These are phyloP conservation scores for Phytophthora hibernalis DNA, from an alignment of 352 stramenopile genomes.

Conservation along the genomic window DNA sequence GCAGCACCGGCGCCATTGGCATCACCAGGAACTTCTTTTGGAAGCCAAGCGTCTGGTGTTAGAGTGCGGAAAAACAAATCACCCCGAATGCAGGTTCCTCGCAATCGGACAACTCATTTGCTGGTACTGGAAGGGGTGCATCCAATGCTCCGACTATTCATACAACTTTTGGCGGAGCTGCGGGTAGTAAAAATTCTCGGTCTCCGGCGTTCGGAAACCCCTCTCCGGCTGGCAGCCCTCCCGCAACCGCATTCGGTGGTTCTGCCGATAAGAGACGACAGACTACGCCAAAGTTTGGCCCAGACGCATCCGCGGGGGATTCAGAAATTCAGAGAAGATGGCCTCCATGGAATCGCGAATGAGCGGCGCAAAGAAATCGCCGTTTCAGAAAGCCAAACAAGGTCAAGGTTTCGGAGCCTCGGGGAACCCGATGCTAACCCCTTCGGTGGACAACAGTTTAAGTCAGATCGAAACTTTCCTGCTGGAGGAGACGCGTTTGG, in stretches of 20 bases:
- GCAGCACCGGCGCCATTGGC: slow-evolving; percentile 18
- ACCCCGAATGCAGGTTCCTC: slow-evolving; percentile 15
- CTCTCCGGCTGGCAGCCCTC: slow-evolving; percentile 5
- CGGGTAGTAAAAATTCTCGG: slow-evolving; percentile 11
- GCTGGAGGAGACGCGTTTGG: slow-evolving; percentile 10
- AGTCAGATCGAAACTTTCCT: slow-evolving; percentile 12
- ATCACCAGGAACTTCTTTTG: slow-evolving; percentile 39
- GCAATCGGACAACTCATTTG: slow-evolving; percentile 40
- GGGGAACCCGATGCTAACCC: slow-evolving; percentile 13
- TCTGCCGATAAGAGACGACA: slow-evolving; percentile 29
- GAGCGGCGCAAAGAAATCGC: slow-evolving; percentile 38
- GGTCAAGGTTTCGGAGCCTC: slow-evolving; percentile 17
- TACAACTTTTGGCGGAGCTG: slow-evolving; percentile 38
- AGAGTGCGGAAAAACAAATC: slow-evolving; percentile 39
- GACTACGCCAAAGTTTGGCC: slow-evolving; percentile 22
- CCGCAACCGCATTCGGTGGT: slow-evolving; percentile 32
- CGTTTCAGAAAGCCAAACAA: slow-evolving; percentile 31
- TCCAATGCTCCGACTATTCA: slow-evolving; percentile 14
- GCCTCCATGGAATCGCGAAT: slow-evolving; percentile 41
- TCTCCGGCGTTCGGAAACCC: slow-evolving; percentile 25
- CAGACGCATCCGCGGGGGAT: slow-evolving; percentile 24
- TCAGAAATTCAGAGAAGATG: slow-evolving; percentile 24
- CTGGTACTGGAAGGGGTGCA: neutral
- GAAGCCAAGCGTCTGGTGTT: slow-evolving; percentile 25
- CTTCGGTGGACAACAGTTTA: slow-evolving; percentile 21